These are phyloP conservation scores for Phytophthora multivora DNA, from an alignment of 352 stramenopile species.

Conservation along the genomic window DNA sequence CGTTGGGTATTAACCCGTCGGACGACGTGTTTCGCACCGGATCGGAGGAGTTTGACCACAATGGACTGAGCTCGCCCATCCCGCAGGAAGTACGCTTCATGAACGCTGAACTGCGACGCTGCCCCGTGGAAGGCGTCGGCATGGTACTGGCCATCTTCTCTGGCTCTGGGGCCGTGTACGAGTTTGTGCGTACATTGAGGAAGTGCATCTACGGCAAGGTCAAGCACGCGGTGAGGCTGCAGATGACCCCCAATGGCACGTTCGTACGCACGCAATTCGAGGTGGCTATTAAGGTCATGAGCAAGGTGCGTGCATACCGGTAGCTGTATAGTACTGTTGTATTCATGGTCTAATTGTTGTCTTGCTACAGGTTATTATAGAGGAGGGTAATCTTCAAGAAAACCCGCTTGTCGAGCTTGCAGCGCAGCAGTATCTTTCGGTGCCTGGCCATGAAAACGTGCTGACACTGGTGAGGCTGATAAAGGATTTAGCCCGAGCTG, in stretches of 20 bases:
- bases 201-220: conserved; percentile 91
- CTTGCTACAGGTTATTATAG: conserved; percentile 73
- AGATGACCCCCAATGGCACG: conserved; percentile 71
- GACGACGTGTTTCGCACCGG: conserved; percentile 85
- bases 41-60: conserved; percentile 76
- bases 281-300: conserved; percentile 90
- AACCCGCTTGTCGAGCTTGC: conserved; percentile 87
- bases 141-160: conserved; percentile 84
- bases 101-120: conserved; percentile 82
- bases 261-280: conserved; percentile 84
- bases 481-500: neutral
- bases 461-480: conserved; percentile 69
- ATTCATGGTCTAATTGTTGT: neutral
- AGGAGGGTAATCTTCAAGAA: conserved; percentile 86
- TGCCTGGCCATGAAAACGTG: conserved; percentile 83
- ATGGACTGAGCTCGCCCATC: conserved; percentile 81
- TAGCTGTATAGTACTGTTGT: neutral
- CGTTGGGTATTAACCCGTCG: conserved; percentile 79
- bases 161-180: conserved; percentile 79
- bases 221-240: conserved; percentile 86
- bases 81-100: conserved; percentile 88
- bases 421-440: conserved; percentile 82
- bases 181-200: conserved; percentile 85
- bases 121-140: conserved; percentile 75
- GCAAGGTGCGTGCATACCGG: conserved; percentile 65